Conservation (phyloP, 2,329 filamentous ascomycete genomes). For the Alternaria metachromatica region DNA sequence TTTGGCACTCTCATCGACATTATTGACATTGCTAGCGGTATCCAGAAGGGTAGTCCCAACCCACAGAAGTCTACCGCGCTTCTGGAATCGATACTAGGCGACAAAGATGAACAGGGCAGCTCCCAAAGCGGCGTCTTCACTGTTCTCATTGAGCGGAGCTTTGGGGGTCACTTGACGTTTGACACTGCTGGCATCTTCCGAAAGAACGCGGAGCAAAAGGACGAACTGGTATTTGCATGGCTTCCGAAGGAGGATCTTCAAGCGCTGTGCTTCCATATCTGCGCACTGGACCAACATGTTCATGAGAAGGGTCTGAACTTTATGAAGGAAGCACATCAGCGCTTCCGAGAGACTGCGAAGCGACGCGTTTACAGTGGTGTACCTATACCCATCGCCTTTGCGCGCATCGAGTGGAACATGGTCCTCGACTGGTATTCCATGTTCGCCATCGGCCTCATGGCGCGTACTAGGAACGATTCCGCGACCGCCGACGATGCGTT, state of each 20-base stretch:
- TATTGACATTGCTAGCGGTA: constrained; percentile 72
- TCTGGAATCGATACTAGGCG: constrained; percentile 60
- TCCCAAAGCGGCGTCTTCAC: constrained; percentile 48
- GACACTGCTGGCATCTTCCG: constrained; percentile 55
- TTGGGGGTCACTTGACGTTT: constrained; percentile 43
- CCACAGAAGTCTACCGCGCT: constrained; percentile 64
- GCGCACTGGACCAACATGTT: constrained; percentile 61
- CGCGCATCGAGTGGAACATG: constrained; percentile 67
- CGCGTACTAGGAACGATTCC: constrained; percentile 76
- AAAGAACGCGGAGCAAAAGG: constrained; percentile 45
- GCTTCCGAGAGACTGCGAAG: constrained; percentile 50
- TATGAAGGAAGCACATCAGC: constrained; percentile 63
- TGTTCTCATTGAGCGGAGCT: constrained; percentile 49
- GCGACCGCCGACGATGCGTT: constrained; percentile 44
- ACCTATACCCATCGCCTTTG: constrained; percentile 32
- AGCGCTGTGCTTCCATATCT: constrained; percentile 65
- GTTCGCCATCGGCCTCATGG: constrained; percentile 73
- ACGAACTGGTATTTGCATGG: constrained; percentile 64
- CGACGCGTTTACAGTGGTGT: constrained; percentile 21
- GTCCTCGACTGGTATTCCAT: constrained; percentile 72
- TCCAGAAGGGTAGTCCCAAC: constrained; percentile 68
- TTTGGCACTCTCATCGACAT: constrained; percentile 70
- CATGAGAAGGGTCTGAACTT: constrained; percentile 64
- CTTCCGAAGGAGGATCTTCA: constrained; percentile 66
- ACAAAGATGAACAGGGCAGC: constrained; percentile 49